A percentile compares a stretch with the other conserved stretches of the same genome.
Conservation (phyloP, 2,329 filamentous ascomycete genomes). For the Setomelanomma holmii region DNA sequence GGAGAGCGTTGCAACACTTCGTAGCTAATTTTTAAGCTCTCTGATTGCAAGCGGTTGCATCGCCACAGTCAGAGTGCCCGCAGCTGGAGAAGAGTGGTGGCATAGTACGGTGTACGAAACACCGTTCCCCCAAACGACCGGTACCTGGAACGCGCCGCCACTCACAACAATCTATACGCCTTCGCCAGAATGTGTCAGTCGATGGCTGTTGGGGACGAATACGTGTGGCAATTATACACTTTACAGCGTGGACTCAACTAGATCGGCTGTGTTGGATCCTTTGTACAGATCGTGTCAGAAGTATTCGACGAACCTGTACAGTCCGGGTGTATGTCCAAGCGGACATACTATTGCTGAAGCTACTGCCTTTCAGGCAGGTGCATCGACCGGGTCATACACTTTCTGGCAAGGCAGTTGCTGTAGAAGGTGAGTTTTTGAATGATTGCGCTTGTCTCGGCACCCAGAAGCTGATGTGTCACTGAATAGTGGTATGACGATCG, state of each 20-base stretch:
- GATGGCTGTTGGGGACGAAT: constrained; percentile 8
- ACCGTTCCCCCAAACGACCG: constrained; percentile 2
- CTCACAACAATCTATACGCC: constrained; percentile 3
- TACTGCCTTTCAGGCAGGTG: background rate
- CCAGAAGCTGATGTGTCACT: background rate
- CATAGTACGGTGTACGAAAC: background rate
- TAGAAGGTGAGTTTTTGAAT: background rate
- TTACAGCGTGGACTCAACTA: background rate
- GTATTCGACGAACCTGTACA: constrained; percentile 7
- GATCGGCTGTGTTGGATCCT: constrained; percentile 1
- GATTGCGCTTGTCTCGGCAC: background rate
- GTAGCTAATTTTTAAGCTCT: too few relatives aligned
- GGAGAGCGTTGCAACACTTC: too few relatives aligned
- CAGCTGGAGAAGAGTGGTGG: background rate
- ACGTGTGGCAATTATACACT: constrained; percentile 1
- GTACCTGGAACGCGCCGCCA: background rate
- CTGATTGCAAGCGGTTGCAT: too few relatives aligned
- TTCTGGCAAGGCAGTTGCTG: constrained; percentile 2
- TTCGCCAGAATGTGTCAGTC: background rate
- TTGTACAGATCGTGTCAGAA: constrained; percentile 8
- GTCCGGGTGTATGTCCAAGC: constrained; percentile 13
- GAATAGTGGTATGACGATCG: constrained; percentile 7
- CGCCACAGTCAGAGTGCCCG: too few relatives aligned
- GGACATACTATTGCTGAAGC: constrained; percentile 9
- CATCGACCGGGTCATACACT: background rate